Conservation (phyloP, 139 green algal genomes). For the Chlorella vulgaris region DNA sequence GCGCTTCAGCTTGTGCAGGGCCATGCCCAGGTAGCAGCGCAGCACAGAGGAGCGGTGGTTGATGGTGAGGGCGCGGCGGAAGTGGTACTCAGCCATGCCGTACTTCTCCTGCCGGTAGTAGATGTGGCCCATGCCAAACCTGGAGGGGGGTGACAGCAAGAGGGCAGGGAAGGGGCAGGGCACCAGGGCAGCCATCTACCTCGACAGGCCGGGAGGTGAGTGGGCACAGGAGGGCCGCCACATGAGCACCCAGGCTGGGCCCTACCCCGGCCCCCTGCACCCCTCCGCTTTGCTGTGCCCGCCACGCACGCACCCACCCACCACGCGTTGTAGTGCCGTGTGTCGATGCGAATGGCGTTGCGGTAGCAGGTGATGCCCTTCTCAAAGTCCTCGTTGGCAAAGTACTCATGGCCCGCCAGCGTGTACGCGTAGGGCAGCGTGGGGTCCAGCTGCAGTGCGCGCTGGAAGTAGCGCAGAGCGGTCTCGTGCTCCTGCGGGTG, state of each 20-base stretch:
- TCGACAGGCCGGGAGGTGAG: neutral
- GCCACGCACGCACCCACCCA: too few relatives aligned
- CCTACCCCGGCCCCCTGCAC: neutral
- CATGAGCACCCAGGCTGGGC: neutral
- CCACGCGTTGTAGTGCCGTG: constrained; percentile 97
- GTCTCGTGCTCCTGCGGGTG: constrained; percentile 24
- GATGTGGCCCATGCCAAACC: constrained; percentile 94
- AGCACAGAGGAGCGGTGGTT: constrained; percentile 88
- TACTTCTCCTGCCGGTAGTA: constrained; percentile 94
- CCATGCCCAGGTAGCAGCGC: constrained; percentile 90
- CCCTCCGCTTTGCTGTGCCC: too few relatives aligned
- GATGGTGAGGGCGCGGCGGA: constrained; percentile 73
- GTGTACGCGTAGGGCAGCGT: constrained; percentile 87
- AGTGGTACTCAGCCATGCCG: constrained; percentile 89
- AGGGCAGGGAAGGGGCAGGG: neutral
- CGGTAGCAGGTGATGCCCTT: constrained; percentile 85
- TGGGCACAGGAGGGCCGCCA: neutral
- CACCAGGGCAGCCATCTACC: neutral
- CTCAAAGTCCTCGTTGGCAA: constrained; percentile 92
- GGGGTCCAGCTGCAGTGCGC: constrained; percentile 78
- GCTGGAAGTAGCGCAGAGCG: constrained; percentile 69
- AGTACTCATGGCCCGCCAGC: constrained; percentile 91
- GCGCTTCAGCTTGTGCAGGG: constrained; percentile 75
- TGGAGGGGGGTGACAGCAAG: constrained; percentile 29
- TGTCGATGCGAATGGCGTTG: constrained; percentile 82